phyloP scores from a whole-genome alignment of 768 basidiomycete genomes.

The Tylopilus sp. region DNA sequence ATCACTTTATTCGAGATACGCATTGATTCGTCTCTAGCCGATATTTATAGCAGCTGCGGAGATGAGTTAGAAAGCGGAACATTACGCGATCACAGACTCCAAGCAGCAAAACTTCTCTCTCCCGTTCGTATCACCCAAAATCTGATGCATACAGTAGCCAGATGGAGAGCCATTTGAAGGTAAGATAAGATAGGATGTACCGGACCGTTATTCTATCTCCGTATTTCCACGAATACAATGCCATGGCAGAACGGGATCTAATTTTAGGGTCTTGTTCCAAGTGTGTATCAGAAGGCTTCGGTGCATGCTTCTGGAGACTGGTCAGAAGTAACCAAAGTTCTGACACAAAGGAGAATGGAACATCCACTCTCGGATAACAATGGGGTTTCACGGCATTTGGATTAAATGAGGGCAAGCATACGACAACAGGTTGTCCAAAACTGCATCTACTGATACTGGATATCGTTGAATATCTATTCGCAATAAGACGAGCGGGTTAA shows the following conservation, averaged over 20 bases:
- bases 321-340: not conserved
- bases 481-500: not conserved
- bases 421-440: conserved; percentile 18
- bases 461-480: conserved; percentile 1
- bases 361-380: not conserved
- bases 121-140: not conserved
- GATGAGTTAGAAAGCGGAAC: not conserved
- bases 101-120: not conserved
- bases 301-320: not conserved
- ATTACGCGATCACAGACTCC: not conserved
- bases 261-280: not conserved
- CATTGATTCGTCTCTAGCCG: not conserved
- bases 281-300: not conserved
- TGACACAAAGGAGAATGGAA: not conserved
- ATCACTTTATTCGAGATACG: not conserved
- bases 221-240: not conserved
- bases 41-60: not conserved
- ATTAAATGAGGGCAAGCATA: conserved; percentile 17
- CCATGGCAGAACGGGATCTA: not conserved
- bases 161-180: not conserved
- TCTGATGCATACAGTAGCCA: not conserved
- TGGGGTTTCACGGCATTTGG: conserved; percentile 9
- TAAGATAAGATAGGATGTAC: not conserved
- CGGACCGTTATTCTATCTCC: not conserved
- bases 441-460: conserved; percentile 24